Base-by-base conservation (phyloP, 768 basidiomycete species). In the Phanerodontia chrysosporium region DNA sequence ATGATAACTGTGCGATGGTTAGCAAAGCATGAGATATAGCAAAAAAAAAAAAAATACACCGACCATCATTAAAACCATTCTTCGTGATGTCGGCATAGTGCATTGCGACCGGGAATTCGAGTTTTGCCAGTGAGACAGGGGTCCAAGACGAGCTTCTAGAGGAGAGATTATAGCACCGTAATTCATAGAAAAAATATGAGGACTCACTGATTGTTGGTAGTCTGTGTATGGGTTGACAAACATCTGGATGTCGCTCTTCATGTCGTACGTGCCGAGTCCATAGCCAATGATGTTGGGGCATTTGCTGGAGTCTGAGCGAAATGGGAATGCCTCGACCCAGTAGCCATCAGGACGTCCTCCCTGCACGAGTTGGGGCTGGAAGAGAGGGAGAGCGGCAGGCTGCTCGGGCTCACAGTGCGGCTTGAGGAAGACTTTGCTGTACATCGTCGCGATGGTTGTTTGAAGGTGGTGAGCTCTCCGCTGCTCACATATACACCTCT, bases 301-400 rank as follows among this genome's bases (percentile, higher is more conserved):
- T 21, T 54, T 42, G 25, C 28, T 54, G 8, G 51, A 28, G 6
- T 54, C 51, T 4, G 45, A 53, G 28, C 30, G 29, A 45, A 63
- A 64, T 4, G 59, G 60, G 48, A 67, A 64, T 0, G 64, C 62
- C 27, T 67, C 46, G 44, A 65, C 30, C 62, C 64, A 65, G 62
- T 67, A 65, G 25, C 64, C 64, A 36, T 65, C 62, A 24, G 53
- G 62, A 10, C 51, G 58, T 3, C 58, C 58, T 8, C 58, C 58
- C 27, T 58, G 58, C 13, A 58, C 28, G 29, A 52, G 49, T 51
- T 58, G 48, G 45, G 51, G 46, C 25, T 49, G 53, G 36, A 58
- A 52, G 36, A 54, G 28, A 39, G 58, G 44, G 6, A 35, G 49
- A 16, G 45, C 24, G 14, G 53, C 59, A 16, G 53, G 60, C 21